Conservation (phyloP, 768 basidiomycete genomes). For the Agrocybe praecox region DNA sequence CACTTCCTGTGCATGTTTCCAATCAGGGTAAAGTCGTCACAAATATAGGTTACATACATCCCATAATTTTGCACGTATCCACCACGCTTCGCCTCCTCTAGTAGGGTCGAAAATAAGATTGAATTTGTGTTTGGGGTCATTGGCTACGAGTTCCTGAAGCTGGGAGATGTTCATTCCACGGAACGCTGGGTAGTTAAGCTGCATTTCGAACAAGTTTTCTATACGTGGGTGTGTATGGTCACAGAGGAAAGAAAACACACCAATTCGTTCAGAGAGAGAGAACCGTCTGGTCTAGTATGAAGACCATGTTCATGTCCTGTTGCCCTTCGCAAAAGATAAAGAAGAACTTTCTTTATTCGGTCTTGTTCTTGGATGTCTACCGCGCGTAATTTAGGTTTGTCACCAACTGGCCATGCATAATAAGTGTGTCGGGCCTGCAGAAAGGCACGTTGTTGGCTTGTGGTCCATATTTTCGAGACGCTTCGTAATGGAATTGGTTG, state of each 20-base stretch:
- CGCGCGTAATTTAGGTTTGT: background rate
- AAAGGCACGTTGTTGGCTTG: background rate
- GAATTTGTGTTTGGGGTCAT: constrained; percentile 16
- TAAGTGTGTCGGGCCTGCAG: background rate
- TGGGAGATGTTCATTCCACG: constrained; percentile 12
- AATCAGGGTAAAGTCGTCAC: background rate
- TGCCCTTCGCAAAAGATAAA: constrained; percentile 10
- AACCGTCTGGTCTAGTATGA: constrained; percentile 15
- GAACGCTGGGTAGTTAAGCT: constrained; percentile 24
- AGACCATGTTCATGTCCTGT: constrained; percentile 16
- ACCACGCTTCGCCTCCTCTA: constrained; percentile 15
- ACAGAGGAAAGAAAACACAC: constrained; percentile 1
- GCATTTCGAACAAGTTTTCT: no score
- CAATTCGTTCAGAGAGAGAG: constrained; percentile 13
- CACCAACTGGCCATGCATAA: background rate
- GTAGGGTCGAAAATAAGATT: constrained; percentile 15
- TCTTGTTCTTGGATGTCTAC: background rate
- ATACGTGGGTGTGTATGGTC: background rate
- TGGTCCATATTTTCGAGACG: background rate
- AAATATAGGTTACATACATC: constrained; percentile 9
- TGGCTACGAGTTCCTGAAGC: constrained; percentile 16
- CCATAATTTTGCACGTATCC: constrained; percentile 21
- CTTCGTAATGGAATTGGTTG: background rate
- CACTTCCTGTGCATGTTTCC: constrained; percentile 11
- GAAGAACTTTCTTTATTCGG: constrained; percentile 7